Conservation (phyloP, 176 grass and related monocot species). For the Themeda triandra region DNA sequence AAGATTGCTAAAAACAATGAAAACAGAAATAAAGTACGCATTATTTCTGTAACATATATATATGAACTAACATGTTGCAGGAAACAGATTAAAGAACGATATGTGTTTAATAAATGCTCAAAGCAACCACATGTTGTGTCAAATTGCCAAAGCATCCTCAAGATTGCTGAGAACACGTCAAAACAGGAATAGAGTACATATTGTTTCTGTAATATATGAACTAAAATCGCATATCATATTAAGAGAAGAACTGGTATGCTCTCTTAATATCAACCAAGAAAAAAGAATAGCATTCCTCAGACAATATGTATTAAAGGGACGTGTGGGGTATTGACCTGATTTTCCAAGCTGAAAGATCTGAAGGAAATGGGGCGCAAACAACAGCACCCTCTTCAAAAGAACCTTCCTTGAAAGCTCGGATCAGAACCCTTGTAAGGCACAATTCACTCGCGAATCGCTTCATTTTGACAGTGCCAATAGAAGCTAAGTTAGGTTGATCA, state of each 20-base stretch:
- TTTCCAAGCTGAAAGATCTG: conserved; percentile 78
- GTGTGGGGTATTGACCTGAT: conserved; percentile 42
- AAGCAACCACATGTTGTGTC: not conserved
- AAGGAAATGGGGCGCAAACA: conserved; percentile 64
- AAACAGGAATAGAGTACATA: not conserved
- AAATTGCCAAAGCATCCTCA: not conserved
- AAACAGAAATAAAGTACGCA: not conserved
- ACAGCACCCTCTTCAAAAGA: conserved; percentile 83
- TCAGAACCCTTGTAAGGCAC: conserved; percentile 69
- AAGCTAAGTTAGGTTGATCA: conserved; percentile 21
- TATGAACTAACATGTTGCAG: not conserved
- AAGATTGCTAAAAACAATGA: not conserved
- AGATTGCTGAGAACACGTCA: not conserved
- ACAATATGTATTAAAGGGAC: conserved; percentile 14
- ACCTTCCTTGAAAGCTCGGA: conserved; percentile 72
- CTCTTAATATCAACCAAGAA: not conserved
- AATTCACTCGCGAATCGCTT: conserved; percentile 19
- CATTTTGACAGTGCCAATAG: not conserved
- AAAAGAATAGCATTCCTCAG: not conserved
- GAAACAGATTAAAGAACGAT: not conserved
- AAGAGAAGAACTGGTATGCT: not conserved
- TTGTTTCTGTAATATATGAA: not conserved
- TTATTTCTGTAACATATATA: not conserved
- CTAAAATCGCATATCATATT: not conserved
- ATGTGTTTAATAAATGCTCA: conserved; percentile 9